A percentile compares a stretch with the other conserved stretches of the same genome.
These are phyloP conservation scores for Ceratobasidium sp. DNA, from an alignment of 1,284 basidiomycete genomes.

Conservation along the genomic window DNA sequence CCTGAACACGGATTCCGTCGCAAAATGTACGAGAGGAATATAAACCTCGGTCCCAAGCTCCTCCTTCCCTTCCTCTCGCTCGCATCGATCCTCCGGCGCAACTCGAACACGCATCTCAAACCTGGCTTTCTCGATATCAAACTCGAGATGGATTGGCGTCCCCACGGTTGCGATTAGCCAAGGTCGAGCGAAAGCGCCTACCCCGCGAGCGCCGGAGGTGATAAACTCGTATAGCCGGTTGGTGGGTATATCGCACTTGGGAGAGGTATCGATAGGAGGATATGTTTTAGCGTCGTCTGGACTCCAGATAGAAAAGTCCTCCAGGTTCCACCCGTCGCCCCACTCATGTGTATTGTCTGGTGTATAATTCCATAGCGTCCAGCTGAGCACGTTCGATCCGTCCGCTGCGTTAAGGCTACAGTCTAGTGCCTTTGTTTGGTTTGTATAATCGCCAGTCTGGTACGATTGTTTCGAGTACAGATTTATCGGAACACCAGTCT, in stretches of 20 bases:
- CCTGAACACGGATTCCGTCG: conserved; percentile 55
- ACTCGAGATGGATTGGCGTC: conserved; percentile 72
- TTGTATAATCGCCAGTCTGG: conserved; percentile 81
- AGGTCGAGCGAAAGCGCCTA: too few species aligned
- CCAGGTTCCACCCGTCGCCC: conserved; percentile 97
- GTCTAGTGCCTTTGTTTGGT: conserved; percentile 89
- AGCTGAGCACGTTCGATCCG: conserved; percentile 84
- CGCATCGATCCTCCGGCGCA: conserved; percentile 62
- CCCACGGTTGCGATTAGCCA: conserved; percentile 82
- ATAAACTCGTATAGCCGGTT: conserved; percentile 72
- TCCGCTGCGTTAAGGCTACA: conserved; percentile 92
- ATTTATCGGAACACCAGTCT: conserved; percentile 95
- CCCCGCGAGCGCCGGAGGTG: conserved; percentile 84
- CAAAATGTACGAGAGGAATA: too few species aligned
- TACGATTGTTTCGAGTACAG: conserved; percentile 88
- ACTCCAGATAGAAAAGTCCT: conserved; percentile 93
- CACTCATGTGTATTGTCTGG: conserved; percentile 83
- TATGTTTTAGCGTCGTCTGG: conserved; percentile 73
- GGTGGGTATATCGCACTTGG: conserved; percentile 21
- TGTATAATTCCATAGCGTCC: conserved; percentile 94
- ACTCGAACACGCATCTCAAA: conserved; percentile 79
- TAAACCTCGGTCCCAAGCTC: conserved; percentile 80
- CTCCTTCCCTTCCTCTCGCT: conserved; percentile 52
- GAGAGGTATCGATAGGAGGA: conserved; percentile 48
- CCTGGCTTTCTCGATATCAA: conserved; percentile 78